Evolutionary conservation across 257 asterid species (phyloP).

Genomic region (Anisodus acutangulus): DNA sequence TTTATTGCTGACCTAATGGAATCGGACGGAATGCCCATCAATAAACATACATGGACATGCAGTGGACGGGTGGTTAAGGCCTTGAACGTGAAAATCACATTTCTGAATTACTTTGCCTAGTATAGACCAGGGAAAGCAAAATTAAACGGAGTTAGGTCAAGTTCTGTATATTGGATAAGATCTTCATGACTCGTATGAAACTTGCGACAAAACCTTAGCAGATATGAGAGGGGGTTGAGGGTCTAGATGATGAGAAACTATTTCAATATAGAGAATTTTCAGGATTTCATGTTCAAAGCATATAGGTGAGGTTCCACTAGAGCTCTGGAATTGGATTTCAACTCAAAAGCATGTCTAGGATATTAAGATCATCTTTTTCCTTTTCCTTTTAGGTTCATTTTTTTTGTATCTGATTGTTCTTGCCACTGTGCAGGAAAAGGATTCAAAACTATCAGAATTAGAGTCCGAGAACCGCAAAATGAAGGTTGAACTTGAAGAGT

Average conservation of each 20-base stretch:
- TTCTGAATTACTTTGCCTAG: slow-evolving; percentile 13
- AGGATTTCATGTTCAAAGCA: neutral
- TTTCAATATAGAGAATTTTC: slow-evolving; percentile 24
- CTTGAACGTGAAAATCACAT: slow-evolving; percentile 18
- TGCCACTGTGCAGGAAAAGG: slow-evolving; percentile 72
- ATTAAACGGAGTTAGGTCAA: neutral
- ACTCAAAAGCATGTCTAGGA: slow-evolving; percentile 16
- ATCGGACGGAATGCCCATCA: neutral
- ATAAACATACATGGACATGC: neutral
- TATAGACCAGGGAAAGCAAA: neutral
- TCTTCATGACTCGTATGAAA: slow-evolving; percentile 22
- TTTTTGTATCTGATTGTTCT: neutral
- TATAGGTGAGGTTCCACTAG: neutral
- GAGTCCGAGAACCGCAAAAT: slow-evolving; percentile 96
- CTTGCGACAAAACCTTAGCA: neutral
- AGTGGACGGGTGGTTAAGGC: neutral
- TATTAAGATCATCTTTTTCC: neutral
- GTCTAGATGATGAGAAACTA: neutral
- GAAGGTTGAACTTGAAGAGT: slow-evolving; percentile 99
- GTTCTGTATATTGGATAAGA: neutral
- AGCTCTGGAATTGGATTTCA: slow-evolving; percentile 19
- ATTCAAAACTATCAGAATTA: slow-evolving; percentile 77
- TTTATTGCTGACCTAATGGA: slow-evolving; percentile 23
- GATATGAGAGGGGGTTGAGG: slow-evolving; percentile 14
- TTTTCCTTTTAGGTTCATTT: slow-evolving; percentile 12